Conservation (phyloP, 1,139 yeast genomes). For the Saccharomyces hybrid region DNA sequence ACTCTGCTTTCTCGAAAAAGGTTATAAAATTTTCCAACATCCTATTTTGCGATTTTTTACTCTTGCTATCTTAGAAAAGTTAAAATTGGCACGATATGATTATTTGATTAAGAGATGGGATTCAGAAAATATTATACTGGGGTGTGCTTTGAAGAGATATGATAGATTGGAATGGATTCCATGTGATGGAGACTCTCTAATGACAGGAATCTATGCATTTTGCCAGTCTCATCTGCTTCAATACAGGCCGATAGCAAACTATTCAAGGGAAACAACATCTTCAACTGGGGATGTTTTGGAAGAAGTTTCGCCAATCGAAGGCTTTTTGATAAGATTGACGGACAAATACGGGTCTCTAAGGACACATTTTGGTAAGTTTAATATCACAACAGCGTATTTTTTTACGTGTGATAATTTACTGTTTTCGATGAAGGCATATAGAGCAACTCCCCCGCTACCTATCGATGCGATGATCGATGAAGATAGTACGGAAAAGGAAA, state of each 20-base stretch:
- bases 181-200: conserved; percentile 32
- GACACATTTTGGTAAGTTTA: conserved; percentile 38
- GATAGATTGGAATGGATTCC: conserved; percentile 72
- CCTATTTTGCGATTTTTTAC: conserved; percentile 18
- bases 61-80: conserved; percentile 13
- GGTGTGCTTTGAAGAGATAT: conserved; percentile 56
- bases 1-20: conserved; percentile 10
- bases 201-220: conserved; percentile 8
- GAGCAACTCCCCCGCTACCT: conserved; percentile 58
- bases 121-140: conserved; percentile 32
- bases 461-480: conserved; percentile 30
- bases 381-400: conserved; percentile 54
- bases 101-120: conserved; percentile 17
- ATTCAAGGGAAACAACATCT: conserved; percentile 33
- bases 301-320: conserved; percentile 71
- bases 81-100: conserved; percentile 18
- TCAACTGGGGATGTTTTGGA: conserved; percentile 14
- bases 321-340: conserved; percentile 57
- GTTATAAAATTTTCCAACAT: conserved; percentile 12
- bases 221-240: conserved; percentile 14
- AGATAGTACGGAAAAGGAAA: conserved; percentile 23
- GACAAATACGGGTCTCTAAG: conserved; percentile 43
- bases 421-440: conserved; percentile 47
- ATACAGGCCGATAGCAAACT: conserved; percentile 42
- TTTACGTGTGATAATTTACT: conserved; percentile 55